Base-by-base conservation (phyloP, 1,139 yeast species). In the Blastobotrys raffinosifermentans region DNA sequence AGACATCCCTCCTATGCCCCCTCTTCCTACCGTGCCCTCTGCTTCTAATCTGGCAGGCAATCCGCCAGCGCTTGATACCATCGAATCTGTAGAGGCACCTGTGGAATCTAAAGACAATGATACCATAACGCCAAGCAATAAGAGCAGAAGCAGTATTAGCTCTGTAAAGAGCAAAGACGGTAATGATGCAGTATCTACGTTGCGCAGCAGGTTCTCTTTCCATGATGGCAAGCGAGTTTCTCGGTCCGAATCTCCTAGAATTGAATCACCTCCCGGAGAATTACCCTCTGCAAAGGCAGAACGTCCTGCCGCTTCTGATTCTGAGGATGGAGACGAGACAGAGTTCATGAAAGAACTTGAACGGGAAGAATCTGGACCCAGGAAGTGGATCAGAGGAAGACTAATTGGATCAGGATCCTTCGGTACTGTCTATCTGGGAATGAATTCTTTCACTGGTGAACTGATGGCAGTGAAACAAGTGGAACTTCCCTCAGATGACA, bases 381-480 rank as follows among this genome's bases (percentile, higher is more conserved):
- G 77, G n/a, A 73, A 81, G 32, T 91, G 97, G 97, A 70, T 87
- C 35, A 82, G 82, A 53, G 98, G 98, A 19, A 85, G 95, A 0
- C 68, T 89, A 30, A 86, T 91, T 48, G 98, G 98, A 0, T 80
- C 94, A 2, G 98, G 98, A 2, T 81, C 94, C 47, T 91, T 87
- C 66, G 98, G 97, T 22, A 80, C 86, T 2, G 98, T 91, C 1
- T 89, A 82, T 48, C 67, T 91, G 30, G 98, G 96, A 1, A 79
- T 91, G 80, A 86, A 87, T 55, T 84, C 95, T 1, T 65, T 80
- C 31, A 87, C 95, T 0, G 98, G 98, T 30, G 97, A 87, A 55
- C 67, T 91, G 38, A 86, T 91, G 95, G 98, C 97, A 0, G 96
- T 91, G 10, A 91, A 91, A 54, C 96, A 89, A 57, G 96, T 91